phyloP scores from a whole-genome alignment of 768 basidiomycete genomes.

The Russula sp. region DNA sequence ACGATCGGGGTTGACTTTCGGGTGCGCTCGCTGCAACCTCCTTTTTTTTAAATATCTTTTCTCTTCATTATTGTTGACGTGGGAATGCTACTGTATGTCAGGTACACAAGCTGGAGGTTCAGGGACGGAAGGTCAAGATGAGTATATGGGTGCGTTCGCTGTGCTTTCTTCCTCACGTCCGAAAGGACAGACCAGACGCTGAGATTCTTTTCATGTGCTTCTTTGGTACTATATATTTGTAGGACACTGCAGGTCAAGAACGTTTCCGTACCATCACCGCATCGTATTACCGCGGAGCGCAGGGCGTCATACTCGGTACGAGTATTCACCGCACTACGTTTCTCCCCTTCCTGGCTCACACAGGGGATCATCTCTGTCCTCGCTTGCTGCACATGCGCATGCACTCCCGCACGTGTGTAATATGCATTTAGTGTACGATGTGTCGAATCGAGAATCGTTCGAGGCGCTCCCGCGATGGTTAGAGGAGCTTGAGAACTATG shows the following conservation, averaged over 20 bases:
- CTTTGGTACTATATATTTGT: neutral
- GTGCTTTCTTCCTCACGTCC: neutral
- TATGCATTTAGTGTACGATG: constrained; percentile 76
- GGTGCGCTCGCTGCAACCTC: constrained; percentile 46
- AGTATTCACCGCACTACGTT: neutral
- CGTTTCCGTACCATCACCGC: constrained; percentile 94
- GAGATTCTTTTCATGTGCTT: neutral
- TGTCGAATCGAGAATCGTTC: constrained; percentile 87
- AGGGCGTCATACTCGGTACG: constrained; percentile 74
- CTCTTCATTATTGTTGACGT: neutral
- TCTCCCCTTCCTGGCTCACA: neutral
- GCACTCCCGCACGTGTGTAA: neutral
- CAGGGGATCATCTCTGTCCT: neutral
- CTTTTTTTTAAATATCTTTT: neutral
- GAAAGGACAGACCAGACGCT: neutral
- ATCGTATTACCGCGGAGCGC: constrained; percentile 89
- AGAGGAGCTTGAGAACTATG: constrained; percentile 91
- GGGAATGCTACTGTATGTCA: constrained; percentile 33
- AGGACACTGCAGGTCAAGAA: constrained; percentile 98
- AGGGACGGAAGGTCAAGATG: constrained; percentile 82
- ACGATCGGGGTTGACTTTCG: constrained; percentile 86
- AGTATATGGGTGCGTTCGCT: constrained; percentile 88
- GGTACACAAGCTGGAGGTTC: constrained; percentile 88
- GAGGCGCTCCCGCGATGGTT: constrained; percentile 95
- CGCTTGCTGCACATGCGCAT: too few species aligned